These are phyloP conservation scores for Pythium brachiatum DNA, from an alignment of 352 stramenopile species.

Conservation along the genomic window DNA sequence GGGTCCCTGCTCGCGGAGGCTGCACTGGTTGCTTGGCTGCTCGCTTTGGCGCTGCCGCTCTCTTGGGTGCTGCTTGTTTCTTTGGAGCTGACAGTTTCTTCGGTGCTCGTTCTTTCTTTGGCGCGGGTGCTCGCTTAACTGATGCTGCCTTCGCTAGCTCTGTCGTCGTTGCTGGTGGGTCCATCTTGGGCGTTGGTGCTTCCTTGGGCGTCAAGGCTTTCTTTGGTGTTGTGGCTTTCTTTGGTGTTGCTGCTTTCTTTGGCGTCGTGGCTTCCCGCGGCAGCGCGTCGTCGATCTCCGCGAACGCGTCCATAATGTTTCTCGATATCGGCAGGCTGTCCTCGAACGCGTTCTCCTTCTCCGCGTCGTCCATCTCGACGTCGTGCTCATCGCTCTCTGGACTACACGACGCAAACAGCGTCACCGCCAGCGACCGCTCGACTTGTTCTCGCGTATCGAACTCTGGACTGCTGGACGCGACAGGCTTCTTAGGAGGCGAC, in stretches of 20 bases:
- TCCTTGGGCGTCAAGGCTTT: no score
- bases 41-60: background rate
- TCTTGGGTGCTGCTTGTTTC: background rate
- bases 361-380: background rate
- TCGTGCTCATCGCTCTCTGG: background rate
- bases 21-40: background rate
- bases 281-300: slow-evolving; percentile 7
- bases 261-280: background rate
- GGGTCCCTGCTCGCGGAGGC: background rate
- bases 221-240: no score
- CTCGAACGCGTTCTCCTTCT: slow-evolving; percentile 8
- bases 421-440: background rate
- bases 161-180: background rate
- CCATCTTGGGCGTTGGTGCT: background rate
- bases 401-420: background rate
- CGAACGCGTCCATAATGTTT: slow-evolving; percentile 24
- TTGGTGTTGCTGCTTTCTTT: slow-evolving; percentile 1
- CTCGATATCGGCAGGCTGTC: background rate
- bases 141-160: background rate
- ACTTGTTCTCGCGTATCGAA: background rate
- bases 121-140: background rate
- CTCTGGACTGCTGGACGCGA: background rate
- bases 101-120: background rate
- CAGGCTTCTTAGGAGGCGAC: background rate
- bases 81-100: background rate